phyloP scores from a whole-genome alignment of 139 green algal species.

The Spirogloea muscicola region DNA sequence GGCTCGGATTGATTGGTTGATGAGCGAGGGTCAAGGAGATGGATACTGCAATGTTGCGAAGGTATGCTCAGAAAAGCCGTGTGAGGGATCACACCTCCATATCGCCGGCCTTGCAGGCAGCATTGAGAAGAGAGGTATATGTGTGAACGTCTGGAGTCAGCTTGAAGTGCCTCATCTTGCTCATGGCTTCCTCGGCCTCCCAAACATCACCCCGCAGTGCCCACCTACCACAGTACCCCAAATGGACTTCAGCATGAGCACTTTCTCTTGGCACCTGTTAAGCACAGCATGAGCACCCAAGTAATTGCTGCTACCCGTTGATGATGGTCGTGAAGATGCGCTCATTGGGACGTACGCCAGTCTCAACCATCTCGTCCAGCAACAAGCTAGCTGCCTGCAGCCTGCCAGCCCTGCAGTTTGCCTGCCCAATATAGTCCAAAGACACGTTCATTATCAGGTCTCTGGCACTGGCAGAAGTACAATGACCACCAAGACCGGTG shows the following conservation, averaged over 20 bases:
- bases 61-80: not conserved
- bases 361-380: not conserved
- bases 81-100: not conserved
- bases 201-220: not conserved
- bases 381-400: not conserved
- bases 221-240: not conserved
- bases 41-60: not conserved
- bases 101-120: not conserved
- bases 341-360: not conserved
- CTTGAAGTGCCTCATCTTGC: not conserved
- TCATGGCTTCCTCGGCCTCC: constrained; percentile 1
- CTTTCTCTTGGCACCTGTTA: not conserved
- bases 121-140: not conserved
- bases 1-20: not conserved
- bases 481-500: too few species aligned
- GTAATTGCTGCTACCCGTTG: constrained; percentile 5
- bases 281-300: not conserved
- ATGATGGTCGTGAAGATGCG: not conserved
- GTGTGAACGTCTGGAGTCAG: not conserved
- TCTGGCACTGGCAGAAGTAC: too few species aligned
- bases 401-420: not conserved
- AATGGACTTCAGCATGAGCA: not conserved
- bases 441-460: too few species aligned
- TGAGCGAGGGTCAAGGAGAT: not conserved
- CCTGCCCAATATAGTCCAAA: too few species aligned